Percentiles rank a stretch among this genome's conserved stretches.
Conservation (phyloP, 2,329 filamentous ascomycete species). For the Aspergillus puulaauensis region DNA sequence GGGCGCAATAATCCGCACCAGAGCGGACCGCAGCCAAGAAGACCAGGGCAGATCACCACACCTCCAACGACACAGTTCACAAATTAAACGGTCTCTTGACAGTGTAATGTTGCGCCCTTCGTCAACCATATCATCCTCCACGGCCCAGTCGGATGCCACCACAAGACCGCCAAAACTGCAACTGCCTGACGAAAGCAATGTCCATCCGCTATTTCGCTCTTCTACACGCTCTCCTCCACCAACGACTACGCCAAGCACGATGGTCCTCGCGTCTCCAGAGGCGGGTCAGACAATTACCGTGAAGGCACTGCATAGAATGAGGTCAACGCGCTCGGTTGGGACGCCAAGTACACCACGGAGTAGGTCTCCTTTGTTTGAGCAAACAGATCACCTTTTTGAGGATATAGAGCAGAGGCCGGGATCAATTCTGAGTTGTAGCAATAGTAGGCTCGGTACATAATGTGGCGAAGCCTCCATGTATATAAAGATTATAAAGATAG, state of each 20-base stretch:
- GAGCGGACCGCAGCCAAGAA: background rate
- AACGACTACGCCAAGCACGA: conserved; percentile 52
- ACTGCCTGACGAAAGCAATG: conserved; percentile 49
- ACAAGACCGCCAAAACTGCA: conserved; percentile 20
- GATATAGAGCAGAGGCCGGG: conserved; percentile 10
- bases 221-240: conserved; percentile 55
- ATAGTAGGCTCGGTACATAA: background rate
- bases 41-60: conserved; percentile 1
- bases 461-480: background rate
- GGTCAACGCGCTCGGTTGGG: conserved; percentile 33
- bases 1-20: conserved; percentile 5
- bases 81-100: conserved; percentile 27
- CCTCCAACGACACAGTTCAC: conserved; percentile 16
- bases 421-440: background rate
- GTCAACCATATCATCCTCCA: conserved; percentile 17
- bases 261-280: conserved; percentile 55
- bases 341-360: conserved; percentile 19
- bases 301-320: conserved; percentile 37
- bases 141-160: conserved; percentile 14
- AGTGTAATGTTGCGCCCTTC: conserved; percentile 22
- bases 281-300: conserved; percentile 53
- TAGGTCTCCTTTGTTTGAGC: conserved; percentile 19
- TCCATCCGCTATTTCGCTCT: conserved; percentile 59
- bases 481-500: background rate
- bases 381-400: conserved; percentile 12